Evolutionary conservation across 2,329 filamentous ascomycete genomes (phyloP), one percentile per base, ranked within the genome.

Genomic region (Elsinoe arachidis): DNA sequence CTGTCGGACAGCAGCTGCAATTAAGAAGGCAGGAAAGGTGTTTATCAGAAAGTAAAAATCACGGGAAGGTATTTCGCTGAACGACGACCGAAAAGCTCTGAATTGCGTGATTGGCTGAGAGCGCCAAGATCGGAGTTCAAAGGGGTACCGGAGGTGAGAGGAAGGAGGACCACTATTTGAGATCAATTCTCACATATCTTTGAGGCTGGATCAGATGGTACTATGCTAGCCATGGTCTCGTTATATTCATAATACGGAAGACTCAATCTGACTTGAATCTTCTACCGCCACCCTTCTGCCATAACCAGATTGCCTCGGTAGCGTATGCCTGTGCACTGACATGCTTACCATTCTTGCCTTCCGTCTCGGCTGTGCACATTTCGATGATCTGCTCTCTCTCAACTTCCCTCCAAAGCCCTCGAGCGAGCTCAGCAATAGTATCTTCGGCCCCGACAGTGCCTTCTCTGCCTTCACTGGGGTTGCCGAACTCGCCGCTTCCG

Each of bases 241-340:
- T 34, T 58, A 6, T 34, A 1, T 58, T 55, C 41, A 30, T 51
- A 30, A 4, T 39, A 35, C 21, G 19, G 34, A 30, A 44, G 19
- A n/a, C 11, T 53, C 49, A 53, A 34, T 53, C 49, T 15, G 49
- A 53, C 5, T 34, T 53, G 49, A 81, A 73, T 76, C 79, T 73
- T 74, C 79, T 72, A 70, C 81, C 76, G 74, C 84, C 73, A 68
- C 87, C 87, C 78, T 87, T 67, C 78, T 87, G 63, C 89, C 89
- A 91, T 60, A 95, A 71, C 91, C 92, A 96, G 14, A 96, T 74
- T 1, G 90, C 91, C 70, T 97, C 92, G 2, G 87, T 84, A 10
- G 92, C 91, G 77, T 91, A 95, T 0, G 87, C 86, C 65, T 84
- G 82, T 52, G 88, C 89, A 58, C 89, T 92, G 59, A 87, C 76